phyloP scores from a whole-genome alignment of 345 rosid genomes.

The Bruguiera parviflora region DNA sequence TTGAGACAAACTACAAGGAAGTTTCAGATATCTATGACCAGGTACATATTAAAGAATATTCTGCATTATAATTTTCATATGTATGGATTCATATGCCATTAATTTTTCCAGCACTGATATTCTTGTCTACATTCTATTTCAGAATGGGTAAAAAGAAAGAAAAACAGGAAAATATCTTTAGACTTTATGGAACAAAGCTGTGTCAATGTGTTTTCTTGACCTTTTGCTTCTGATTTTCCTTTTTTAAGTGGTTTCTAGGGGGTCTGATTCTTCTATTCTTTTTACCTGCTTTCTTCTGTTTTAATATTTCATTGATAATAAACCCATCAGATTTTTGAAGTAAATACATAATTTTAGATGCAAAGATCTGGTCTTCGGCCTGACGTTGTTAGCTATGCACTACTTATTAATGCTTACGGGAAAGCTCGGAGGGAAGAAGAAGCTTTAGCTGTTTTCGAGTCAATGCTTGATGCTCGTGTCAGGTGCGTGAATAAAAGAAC shows the following conservation, averaged over 20 bases:
- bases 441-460: conserved; percentile 96
- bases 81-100: not conserved
- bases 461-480: conserved; percentile 94
- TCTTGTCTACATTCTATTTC: too few species aligned
- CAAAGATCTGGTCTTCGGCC: conserved; percentile 82
- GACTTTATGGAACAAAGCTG: not conserved
- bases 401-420: conserved; percentile 89
- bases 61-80: not conserved
- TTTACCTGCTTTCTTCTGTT: not conserved
- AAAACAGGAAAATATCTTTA: not conserved
- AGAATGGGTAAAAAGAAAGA: too few species aligned
- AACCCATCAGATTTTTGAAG: conserved; percentile 15
- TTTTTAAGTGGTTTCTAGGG: not conserved
- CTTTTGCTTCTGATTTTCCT: conserved; percentile 9
- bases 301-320: not conserved
- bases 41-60: conserved; percentile 35
- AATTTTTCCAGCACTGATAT: too few species aligned
- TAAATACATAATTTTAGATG: conserved; percentile 55
- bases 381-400: conserved; percentile 89
- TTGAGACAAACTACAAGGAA: conserved; percentile 86
- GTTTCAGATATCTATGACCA: conserved; percentile 94
- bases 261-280: not conserved
- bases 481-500: conserved; percentile 42
- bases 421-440: conserved; percentile 95
- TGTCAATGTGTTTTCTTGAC: not conserved